phyloP scores from a whole-genome alignment of 2,329 filamentous ascomycete species.

The Bisporella sp. region DNA sequence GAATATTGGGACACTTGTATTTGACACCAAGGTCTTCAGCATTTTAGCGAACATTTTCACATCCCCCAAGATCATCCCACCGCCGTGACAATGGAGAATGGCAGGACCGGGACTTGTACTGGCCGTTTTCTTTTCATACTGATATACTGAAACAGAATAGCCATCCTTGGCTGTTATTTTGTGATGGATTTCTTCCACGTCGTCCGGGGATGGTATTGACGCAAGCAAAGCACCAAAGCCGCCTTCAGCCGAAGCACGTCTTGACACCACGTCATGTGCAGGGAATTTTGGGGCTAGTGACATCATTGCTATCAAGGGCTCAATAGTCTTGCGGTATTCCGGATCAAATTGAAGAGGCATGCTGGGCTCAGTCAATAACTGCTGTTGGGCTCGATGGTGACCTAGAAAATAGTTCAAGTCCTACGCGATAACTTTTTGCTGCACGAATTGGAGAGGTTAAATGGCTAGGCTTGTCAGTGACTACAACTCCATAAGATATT shows the following conservation, averaged over 20 bases:
- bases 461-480: too few relatives aligned
- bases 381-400: too few relatives aligned
- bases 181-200: background rate
- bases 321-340: background rate
- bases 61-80: background rate
- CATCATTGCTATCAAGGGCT: background rate
- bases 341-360: background rate
- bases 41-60: background rate
- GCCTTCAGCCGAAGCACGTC: background rate
- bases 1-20: background rate
- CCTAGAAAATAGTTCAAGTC: too few relatives aligned
- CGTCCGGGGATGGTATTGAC: background rate
- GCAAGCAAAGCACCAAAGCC: background rate
- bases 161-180: background rate
- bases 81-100: background rate
- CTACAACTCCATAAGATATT: too few relatives aligned
- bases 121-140: background rate
- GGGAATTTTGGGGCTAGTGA: background rate
- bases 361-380: background rate
- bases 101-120: background rate
- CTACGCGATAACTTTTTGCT: too few relatives aligned
- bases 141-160: background rate
- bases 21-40: background rate
- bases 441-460: too few relatives aligned
- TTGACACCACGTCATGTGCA: background rate